Evolutionary conservation across 2,329 filamentous ascomycete species (phyloP).

Genomic region (Fusarium sp.): DNA sequence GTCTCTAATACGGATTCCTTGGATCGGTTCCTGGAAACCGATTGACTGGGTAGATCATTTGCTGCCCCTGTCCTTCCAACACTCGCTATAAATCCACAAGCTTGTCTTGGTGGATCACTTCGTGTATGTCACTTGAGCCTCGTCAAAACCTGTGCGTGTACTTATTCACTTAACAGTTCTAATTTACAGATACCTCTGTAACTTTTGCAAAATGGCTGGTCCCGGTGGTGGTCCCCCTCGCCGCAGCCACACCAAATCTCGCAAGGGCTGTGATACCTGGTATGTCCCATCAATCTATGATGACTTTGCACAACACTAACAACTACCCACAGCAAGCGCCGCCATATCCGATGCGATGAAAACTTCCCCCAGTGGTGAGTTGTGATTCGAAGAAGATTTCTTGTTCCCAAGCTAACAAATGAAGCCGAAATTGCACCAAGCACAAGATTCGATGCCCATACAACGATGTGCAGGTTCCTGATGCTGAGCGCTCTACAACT

Average conservation of each 20-base stretch:
- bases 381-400: neutral
- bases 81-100: constrained; percentile 53
- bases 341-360: constrained; percentile 98
- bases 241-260: constrained; percentile 94
- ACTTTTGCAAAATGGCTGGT: constrained; percentile 77
- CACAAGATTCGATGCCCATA: constrained; percentile 99
- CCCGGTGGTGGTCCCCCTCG: constrained; percentile 92
- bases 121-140: constrained; percentile 42
- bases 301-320: constrained; percentile 10
- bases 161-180: constrained; percentile 41
- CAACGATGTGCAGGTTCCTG: constrained; percentile 80
- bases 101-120: constrained; percentile 44
- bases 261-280: constrained; percentile 98
- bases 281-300: constrained; percentile 47
- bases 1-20: constrained; percentile 24
- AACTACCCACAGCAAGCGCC: constrained; percentile 72
- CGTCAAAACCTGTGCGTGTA: constrained; percentile 2
- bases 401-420: constrained; percentile 13
- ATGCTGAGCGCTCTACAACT: constrained; percentile 68
- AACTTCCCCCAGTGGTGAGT: constrained; percentile 95
- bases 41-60: constrained; percentile 29
- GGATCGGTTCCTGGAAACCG: constrained; percentile 23
- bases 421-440: constrained; percentile 96
- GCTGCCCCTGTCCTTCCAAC: constrained; percentile 41
- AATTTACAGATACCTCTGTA: constrained; percentile 48